phyloP scores from a whole-genome alignment of 345 rosid species.

The Linum lewisii region DNA sequence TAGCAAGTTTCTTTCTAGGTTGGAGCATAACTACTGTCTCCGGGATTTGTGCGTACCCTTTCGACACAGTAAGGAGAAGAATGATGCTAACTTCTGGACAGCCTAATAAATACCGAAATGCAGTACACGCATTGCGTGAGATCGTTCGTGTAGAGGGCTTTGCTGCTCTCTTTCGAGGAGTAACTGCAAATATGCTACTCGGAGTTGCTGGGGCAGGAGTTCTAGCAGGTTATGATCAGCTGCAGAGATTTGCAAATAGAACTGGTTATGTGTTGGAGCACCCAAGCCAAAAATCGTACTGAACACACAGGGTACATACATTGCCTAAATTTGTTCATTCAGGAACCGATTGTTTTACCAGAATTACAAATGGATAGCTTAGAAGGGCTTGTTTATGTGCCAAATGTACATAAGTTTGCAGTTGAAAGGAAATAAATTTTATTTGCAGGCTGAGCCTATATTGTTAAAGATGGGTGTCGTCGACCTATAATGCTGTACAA shows the following conservation, averaged over 20 bases:
- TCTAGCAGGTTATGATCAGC: slow-evolving; percentile 85
- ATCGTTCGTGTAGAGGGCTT: slow-evolving; percentile 60
- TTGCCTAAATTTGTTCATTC: no score
- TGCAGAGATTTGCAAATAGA: slow-evolving; percentile 51
- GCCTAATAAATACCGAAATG: slow-evolving; percentile 46
- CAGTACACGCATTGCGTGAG: slow-evolving; percentile 57
- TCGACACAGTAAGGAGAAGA: slow-evolving; percentile 77
- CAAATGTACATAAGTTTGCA: no score
- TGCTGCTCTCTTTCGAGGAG: slow-evolving; percentile 61
- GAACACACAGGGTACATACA: no score
- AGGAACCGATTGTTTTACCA: no score
- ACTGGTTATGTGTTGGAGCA: slow-evolving; percentile 29
- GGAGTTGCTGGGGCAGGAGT: slow-evolving; percentile 95
- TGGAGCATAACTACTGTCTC: slow-evolving; percentile 89
- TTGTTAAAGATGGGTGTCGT: no score
- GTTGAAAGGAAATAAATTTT: no score
- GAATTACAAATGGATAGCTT: no score
- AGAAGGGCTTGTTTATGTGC: no score
- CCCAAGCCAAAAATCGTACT: background rate
- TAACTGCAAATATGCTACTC: slow-evolving; percentile 87
- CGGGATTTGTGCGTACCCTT: slow-evolving; percentile 84
- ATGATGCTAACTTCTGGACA: slow-evolving; percentile 97
- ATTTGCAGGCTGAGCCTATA: no score
- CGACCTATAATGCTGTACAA: no score
- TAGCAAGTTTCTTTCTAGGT: slow-evolving; percentile 80